Percentiles rank a stretch among this genome's conserved stretches.
Evolutionary conservation across 257 asterid species (phyloP).

Genomic region (Solanum pimpinellifolium): DNA sequence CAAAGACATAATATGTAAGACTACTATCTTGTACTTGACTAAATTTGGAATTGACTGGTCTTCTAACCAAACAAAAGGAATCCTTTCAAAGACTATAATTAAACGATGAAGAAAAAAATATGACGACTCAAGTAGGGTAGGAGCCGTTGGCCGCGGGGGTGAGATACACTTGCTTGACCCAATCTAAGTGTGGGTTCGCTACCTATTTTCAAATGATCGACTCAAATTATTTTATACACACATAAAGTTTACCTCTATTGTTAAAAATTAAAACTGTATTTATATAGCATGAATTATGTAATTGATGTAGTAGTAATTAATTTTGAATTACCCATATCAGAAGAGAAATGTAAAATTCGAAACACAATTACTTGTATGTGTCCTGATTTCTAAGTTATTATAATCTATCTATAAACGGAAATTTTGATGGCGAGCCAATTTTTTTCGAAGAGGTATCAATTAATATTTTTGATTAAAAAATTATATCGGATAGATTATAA

Average conservation of each 20-base stretch:
- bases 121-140: background rate
- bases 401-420: background rate
- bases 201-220: background rate
- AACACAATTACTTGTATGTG: background rate
- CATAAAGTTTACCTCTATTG: background rate
- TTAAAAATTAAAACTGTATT: background rate
- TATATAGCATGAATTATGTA: background rate
- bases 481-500: background rate
- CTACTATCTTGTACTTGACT: background rate
- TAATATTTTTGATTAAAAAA: too few relatives aligned
- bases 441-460: background rate
- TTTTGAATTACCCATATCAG: background rate
- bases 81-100: background rate
- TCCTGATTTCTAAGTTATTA: background rate
- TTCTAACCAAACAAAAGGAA: background rate
- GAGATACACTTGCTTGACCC: background rate
- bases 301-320: background rate
- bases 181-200: background rate
- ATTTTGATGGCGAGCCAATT: background rate
- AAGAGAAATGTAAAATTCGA: background rate
- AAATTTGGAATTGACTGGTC: background rate
- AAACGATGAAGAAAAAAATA: background rate
- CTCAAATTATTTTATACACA: background rate
- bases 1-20: background rate
- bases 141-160: background rate